phyloP scores from a whole-genome alignment of 805 yeast genomes.

The Yarrowia sp. region DNA sequence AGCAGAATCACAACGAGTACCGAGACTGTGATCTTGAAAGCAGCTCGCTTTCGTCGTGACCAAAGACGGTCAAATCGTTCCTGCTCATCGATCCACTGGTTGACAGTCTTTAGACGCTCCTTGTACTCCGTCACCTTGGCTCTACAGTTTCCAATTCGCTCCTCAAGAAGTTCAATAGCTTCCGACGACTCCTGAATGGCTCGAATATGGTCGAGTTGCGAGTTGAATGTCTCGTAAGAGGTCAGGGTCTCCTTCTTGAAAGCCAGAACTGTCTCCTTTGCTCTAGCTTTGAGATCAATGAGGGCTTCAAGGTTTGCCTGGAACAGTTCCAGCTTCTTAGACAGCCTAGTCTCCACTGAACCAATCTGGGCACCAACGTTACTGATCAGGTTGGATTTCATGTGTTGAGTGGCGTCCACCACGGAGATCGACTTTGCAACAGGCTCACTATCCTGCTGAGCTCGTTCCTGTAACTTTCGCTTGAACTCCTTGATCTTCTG shows the following conservation, averaged over 20 bases:
- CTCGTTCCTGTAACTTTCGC: constrained; percentile 5
- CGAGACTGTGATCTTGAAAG: constrained; percentile 39
- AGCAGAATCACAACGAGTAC: constrained; percentile 40
- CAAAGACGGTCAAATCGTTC: constrained; percentile 43
- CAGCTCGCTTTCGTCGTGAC: constrained; percentile 41
- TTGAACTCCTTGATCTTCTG: constrained; percentile 19
- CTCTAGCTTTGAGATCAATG: constrained; percentile 43
- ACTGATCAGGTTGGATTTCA: constrained; percentile 29
- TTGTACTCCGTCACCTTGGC: constrained; percentile 44
- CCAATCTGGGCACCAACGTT: constrained; percentile 38
- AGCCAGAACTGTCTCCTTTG: constrained; percentile 41
- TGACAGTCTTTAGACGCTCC: constrained; percentile 44
- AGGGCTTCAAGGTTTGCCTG: constrained; percentile 45
- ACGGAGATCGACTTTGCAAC: constrained; percentile 18
- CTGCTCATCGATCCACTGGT: constrained; percentile 42
- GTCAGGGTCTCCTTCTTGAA: constrained; percentile 43
- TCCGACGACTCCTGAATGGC: constrained; percentile 44
- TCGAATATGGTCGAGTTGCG: constrained; percentile 44
- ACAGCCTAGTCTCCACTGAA: constrained; percentile 36
- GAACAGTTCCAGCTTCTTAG: constrained; percentile 42
- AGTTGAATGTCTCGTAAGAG: constrained; percentile 43
- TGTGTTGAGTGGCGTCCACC: constrained; percentile 34
- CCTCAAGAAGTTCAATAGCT: constrained; percentile 44
- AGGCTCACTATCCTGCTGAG: constrained; percentile 4
- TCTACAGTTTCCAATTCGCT: constrained; percentile 44